Evolutionary conservation across 108 stramenopile genomes (phyloP).

Genomic region (Nitzschia putrida): DNA sequence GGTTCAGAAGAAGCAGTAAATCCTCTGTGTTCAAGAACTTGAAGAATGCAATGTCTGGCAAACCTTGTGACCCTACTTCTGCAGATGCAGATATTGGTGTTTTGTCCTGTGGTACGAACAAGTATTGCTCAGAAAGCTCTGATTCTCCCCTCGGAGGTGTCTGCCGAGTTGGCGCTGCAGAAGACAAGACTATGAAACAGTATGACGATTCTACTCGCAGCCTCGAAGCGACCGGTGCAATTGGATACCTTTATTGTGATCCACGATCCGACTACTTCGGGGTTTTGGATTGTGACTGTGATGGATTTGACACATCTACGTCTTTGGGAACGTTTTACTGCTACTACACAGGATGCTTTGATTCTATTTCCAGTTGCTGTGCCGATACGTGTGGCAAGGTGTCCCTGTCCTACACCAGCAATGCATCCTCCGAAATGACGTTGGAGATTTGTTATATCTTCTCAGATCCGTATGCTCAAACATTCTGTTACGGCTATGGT

Average conservation of each 20-base stretch:
- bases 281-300: conserved; percentile 2
- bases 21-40: not conserved
- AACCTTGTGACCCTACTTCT: not conserved
- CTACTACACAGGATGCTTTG: conserved; percentile 7
- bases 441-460: conserved; percentile 9
- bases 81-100: not conserved
- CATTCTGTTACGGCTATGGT: conserved; percentile 9
- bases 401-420: not conserved
- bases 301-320: not conserved
- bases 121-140: not conserved
- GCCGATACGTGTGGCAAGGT: conserved; percentile 1
- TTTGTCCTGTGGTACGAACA: not conserved
- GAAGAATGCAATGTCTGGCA: not conserved
- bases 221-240: not conserved
- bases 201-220: not conserved
- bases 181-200: not conserved
- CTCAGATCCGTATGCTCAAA: conserved; percentile 2
- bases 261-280: not conserved
- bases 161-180: not conserved
- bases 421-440: not conserved
- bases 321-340: not conserved
- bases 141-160: not conserved
- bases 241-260: conserved; percentile 8
- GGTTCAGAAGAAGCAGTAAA: not conserved
- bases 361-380: conserved; percentile 8